These are phyloP conservation scores for Serpula lacrymans DNA, from an alignment of 768 basidiomycete species.

Conservation along the genomic window DNA sequence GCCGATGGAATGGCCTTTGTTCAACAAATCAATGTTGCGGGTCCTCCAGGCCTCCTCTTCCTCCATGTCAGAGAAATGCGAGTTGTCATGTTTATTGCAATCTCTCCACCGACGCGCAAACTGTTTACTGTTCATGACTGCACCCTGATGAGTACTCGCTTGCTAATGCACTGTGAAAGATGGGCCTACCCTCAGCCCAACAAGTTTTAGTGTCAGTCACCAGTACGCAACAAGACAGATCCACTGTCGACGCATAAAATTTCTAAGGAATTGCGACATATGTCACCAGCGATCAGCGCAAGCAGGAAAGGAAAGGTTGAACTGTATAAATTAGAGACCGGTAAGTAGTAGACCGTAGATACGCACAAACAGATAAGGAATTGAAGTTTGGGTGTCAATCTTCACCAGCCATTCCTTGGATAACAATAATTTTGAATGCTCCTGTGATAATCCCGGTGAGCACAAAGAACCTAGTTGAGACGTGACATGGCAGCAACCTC, in stretches of 20 bases:
- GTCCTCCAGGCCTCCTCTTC: conserved; percentile 66
- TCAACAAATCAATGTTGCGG: conserved; percentile 49
- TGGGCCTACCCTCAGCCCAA: conserved; percentile 66
- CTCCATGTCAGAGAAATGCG: conserved; percentile 24
- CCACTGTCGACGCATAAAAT: conserved; percentile 52
- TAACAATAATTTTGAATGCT: conserved; percentile 52
- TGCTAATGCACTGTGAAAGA: conserved; percentile 16
- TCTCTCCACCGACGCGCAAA: conserved; percentile 69
- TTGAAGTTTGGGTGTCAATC: conserved; percentile 53
- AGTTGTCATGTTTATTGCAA: conserved; percentile 43
- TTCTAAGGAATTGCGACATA: conserved; percentile 43
- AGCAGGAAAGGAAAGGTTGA: background rate
- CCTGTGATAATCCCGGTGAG: conserved; percentile 32
- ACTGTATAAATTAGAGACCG: conserved; percentile 3
- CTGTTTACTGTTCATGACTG: conserved; percentile 54
- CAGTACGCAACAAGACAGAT: conserved; percentile 57
- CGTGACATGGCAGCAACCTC: conserved; percentile 31
- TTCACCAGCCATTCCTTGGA: conserved; percentile 75
- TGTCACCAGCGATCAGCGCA: too few species aligned
- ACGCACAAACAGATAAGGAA: conserved; percentile 72
- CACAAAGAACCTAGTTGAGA: background rate
- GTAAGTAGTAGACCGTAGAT: background rate
- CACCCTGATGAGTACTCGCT: conserved; percentile 11
- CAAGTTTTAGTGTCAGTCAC: conserved; percentile 72
- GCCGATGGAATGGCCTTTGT: conserved; percentile 60